These are phyloP conservation scores for Gossypium sturtianum DNA, from an alignment of 345 rosid species.

Conservation along the genomic window DNA sequence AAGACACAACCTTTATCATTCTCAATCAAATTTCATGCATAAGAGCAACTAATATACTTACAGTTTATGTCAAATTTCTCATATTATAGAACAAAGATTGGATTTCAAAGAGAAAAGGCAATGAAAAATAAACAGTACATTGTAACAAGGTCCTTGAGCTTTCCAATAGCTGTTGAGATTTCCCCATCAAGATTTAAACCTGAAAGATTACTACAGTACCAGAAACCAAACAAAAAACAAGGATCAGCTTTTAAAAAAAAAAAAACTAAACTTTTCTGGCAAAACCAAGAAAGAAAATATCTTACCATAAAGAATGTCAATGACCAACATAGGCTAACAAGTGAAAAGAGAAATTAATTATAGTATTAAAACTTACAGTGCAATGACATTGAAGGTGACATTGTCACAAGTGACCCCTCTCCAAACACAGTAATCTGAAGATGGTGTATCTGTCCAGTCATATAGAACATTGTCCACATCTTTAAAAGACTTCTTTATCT, in stretches of 20 bases:
- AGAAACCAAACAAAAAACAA: constrained; percentile 15
- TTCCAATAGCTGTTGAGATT: constrained; percentile 81
- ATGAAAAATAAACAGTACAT: constrained; percentile 39
- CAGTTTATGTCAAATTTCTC: too few relatives aligned
- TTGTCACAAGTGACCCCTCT: constrained; percentile 84
- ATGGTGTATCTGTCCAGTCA: constrained; percentile 74
- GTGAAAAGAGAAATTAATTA: neutral
- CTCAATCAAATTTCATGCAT: neutral
- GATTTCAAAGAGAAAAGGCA: neutral
- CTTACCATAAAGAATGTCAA: constrained; percentile 1
- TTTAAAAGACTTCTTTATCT: constrained; percentile 87
- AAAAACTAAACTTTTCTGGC: neutral
- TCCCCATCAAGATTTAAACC: constrained; percentile 90
- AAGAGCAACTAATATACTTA: too few relatives aligned
- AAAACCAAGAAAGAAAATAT: constrained; percentile 9
- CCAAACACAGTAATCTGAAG: constrained; percentile 88
- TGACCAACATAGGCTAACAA: neutral
- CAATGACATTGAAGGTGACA: constrained; percentile 72
- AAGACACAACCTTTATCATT: constrained; percentile 6
- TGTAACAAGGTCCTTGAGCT: constrained; percentile 59
- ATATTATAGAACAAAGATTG: neutral
- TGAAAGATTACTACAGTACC: constrained; percentile 67
- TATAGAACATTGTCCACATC: constrained; percentile 87
- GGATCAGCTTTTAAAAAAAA: neutral
- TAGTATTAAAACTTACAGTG: constrained; percentile 52